A percentile compares a stretch with the other conserved stretches of the same genome.
phyloP scores from a whole-genome alignment of 2,329 filamentous ascomycete genomes.

The Dothidotthia symphoricarpi region DNA sequence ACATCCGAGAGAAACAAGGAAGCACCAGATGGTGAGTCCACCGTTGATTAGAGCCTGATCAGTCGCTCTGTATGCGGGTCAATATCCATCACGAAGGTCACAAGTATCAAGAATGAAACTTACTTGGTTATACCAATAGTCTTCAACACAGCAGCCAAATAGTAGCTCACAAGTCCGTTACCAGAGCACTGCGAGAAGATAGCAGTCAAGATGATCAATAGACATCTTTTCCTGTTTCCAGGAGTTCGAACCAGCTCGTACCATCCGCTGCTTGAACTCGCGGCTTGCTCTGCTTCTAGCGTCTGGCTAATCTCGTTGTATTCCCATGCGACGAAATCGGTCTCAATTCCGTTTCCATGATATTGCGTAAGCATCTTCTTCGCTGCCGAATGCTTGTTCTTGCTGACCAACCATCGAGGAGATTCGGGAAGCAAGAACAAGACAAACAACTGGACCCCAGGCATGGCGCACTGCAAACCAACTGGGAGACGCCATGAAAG shows the following conservation, averaged over 20 bases:
- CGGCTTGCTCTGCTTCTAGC: slow-evolving; percentile 12
- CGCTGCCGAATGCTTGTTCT: slow-evolving; percentile 8
- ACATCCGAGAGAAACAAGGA: slow-evolving; percentile 51
- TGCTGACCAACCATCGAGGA: slow-evolving; percentile 13
- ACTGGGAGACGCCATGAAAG: slow-evolving; percentile 59
- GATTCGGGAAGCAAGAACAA: slow-evolving; percentile 63
- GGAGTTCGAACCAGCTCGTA: slow-evolving; percentile 15
- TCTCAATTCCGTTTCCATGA: slow-evolving; percentile 16
- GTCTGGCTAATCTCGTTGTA: slow-evolving; percentile 19
- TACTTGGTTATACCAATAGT: slow-evolving; percentile 23
- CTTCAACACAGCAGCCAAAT: slow-evolving; percentile 11
- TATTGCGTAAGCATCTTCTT: slow-evolving; percentile 14
- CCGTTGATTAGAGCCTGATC: slow-evolving; percentile 47
- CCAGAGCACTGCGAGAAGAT: slow-evolving; percentile 20
- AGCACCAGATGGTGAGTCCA: slow-evolving; percentile 60
- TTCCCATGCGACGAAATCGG: slow-evolving; percentile 16
- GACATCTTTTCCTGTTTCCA: slow-evolving; percentile 16
- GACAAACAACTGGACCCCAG: slow-evolving; percentile 58
- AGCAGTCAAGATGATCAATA: slow-evolving; percentile 14
- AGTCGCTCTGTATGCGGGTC: slow-evolving; percentile 16
- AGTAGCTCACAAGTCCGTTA: slow-evolving; percentile 16
- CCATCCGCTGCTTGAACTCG: slow-evolving; percentile 12
- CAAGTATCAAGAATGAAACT: slow-evolving; percentile 21
- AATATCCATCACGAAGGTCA: slow-evolving; percentile 39
- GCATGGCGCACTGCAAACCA: slow-evolving; percentile 60